These are phyloP conservation scores for Coemansia sp. DNA, from an alignment of 192 early-diverging fungal species.

Conservation along the genomic window DNA sequence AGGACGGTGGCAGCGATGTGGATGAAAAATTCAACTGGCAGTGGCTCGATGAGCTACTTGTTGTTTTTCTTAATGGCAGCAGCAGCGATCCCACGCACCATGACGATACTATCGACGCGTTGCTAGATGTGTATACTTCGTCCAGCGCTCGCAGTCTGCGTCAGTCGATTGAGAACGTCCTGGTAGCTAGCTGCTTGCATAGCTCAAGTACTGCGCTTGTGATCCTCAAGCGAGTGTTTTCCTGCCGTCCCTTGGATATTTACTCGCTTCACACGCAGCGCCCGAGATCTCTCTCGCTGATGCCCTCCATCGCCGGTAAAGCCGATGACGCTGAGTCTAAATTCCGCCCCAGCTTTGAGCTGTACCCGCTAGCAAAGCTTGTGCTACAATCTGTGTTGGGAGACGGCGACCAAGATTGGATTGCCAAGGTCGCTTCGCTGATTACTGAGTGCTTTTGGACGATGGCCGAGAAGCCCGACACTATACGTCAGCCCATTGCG, in stretches of 20 bases:
- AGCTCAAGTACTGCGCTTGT: constrained; percentile 7
- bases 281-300: constrained; percentile 17
- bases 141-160: constrained; percentile 34
- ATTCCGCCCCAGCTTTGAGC: constrained; percentile 44
- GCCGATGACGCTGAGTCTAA: constrained; percentile 13
- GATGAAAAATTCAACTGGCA: constrained; percentile 36
- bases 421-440: neutral
- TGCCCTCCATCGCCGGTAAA: constrained; percentile 14
- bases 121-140: constrained; percentile 51
- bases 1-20: neutral
- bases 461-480: constrained; percentile 46
- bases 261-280: constrained; percentile 44
- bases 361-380: constrained; percentile 32
- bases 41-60: constrained; percentile 36
- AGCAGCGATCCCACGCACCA: neutral
- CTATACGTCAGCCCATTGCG: constrained; percentile 43
- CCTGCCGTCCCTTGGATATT: constrained; percentile 41
- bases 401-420: neutral
- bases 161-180: constrained; percentile 27
- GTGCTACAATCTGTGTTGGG: constrained; percentile 25
- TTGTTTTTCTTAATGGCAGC: constrained; percentile 22
- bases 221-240: constrained; percentile 19
- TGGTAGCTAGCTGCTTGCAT: constrained; percentile 21
- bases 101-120: constrained; percentile 38
- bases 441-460: constrained; percentile 39